These are phyloP conservation scores for Cornus controversa DNA, from an alignment of 148 eudicot species.

Conservation along the genomic window DNA sequence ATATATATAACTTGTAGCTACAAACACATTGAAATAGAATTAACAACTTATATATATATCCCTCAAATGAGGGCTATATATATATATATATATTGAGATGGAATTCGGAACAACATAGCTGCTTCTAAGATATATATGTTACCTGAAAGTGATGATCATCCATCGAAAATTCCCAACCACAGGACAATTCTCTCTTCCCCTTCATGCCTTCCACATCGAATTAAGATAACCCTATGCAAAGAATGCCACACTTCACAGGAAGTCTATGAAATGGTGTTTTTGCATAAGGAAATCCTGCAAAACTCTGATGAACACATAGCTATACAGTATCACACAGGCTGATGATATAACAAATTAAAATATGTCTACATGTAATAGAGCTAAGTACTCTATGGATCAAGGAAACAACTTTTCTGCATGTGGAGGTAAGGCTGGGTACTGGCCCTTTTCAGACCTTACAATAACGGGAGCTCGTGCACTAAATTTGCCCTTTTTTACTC, in stretches of 20 bases:
- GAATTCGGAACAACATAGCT: neutral
- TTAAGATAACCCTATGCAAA: conserved; percentile 6
- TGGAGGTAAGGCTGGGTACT: no score
- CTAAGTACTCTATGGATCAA: no score
- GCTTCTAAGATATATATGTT: neutral
- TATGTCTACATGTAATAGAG: no score
- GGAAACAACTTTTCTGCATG: no score
- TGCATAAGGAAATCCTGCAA: neutral
- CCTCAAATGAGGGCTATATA: neutral
- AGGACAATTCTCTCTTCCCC: neutral
- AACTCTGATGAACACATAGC: neutral
- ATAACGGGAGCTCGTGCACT: no score
- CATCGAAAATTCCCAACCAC: neutral
- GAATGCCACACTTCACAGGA: neutral
- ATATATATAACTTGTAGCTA: neutral
- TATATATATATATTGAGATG: no score
- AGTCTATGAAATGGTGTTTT: conserved; percentile 2
- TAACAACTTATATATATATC: neutral
- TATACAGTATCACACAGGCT: neutral
- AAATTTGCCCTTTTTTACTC: no score
- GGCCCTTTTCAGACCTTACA: no score
- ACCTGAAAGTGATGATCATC: neutral
- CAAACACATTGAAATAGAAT: neutral
- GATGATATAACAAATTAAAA: neutral
- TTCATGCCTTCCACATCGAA: neutral